Conservation (phyloP, 768 basidiomycete species). For the Daedalea quercina region DNA sequence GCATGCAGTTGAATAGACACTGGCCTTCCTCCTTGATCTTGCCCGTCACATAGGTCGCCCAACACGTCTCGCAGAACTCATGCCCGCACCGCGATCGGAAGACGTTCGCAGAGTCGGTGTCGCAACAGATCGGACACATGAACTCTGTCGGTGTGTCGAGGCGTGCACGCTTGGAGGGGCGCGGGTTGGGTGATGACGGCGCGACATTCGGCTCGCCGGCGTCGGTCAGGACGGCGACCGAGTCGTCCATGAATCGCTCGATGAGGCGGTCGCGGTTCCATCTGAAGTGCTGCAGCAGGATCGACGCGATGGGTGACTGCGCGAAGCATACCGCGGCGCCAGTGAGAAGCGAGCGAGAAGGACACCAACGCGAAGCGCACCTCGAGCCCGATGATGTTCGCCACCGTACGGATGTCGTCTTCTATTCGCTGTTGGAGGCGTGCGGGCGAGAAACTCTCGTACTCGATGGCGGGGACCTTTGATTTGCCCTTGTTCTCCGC, state of each 20-base stretch:
- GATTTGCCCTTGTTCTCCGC: constrained; percentile 19
- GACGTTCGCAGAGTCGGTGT: constrained; percentile 43
- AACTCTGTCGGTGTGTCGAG: constrained; percentile 39
- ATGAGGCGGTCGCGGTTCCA: constrained; percentile 98
- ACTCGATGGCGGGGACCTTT: constrained; percentile 14
- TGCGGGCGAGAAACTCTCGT: constrained; percentile 17
- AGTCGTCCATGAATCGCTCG: constrained; percentile 94
- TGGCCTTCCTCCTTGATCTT: constrained; percentile 85
- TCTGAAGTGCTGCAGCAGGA: constrained; percentile 75
- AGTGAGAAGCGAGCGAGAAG: constrained; percentile 4
- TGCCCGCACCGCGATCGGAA: constrained; percentile 79
- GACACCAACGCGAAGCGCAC: constrained; percentile 13
- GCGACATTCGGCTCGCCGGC: constrained; percentile 26
- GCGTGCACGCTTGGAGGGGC: constrained; percentile 21
- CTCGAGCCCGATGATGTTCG: constrained; percentile 23
- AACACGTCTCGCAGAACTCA: constrained; percentile 76
- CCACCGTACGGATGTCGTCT: constrained; percentile 21
- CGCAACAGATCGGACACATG: constrained; percentile 90
- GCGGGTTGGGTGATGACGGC: constrained; percentile 10
- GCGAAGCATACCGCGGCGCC: not conserved
- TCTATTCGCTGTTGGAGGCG: constrained; percentile 18
- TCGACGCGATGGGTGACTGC: constrained; percentile 63
- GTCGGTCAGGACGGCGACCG: constrained; percentile 49
- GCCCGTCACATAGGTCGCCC: constrained; percentile 67
- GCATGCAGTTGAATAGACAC: constrained; percentile 71